Evolutionary conservation across 169 alveolate species (phyloP), one percentile per base, ranked within the genome.

Genomic region (Hammondia hammondi): DNA sequence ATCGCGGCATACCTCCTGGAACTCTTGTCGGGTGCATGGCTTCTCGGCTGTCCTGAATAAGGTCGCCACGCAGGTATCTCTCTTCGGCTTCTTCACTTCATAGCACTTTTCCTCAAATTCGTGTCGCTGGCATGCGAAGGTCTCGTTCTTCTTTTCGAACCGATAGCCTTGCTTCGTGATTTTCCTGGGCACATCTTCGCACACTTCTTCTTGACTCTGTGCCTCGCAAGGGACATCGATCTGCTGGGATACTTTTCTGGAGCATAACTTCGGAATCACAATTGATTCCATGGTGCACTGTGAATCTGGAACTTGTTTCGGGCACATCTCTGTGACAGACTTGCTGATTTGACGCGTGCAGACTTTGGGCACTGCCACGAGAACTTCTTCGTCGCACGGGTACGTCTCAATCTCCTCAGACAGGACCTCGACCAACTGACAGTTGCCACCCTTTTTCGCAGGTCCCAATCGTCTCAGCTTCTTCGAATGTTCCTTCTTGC

Each of bases 341-440:
- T 90, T 77, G 19, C 14, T 7, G 10, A 93, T 71, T 70, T 93
- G 92, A 4, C 93, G 88, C 2, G 95, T 93, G 92, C 95, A 93
- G 88, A 93, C 91, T 24, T 61, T 71, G 32, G 95, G 95, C 17
- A 93, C 93, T 35, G 95, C 57, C 21, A 93, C 84, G 21, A 82
- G 88, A 0, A 93, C 95, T 17, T 93, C 95, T 46, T 93, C 95
- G 24, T 61, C 77, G 89, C 95, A 93, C 39, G 95, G 95, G 71
- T 93, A 93, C 21, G 89, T 70, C 84, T 93, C 95, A 14, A 93
- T 93, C 46, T 93, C 95, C 67, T 93, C 95, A 24, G 93, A 73
- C 24, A 56, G 91, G 85, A 93, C 95, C 48, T 93, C 95, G 12
- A 93, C 93, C 73, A 87, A 10, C 71, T 61, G 72, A 71, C 95